phyloP scores from a whole-genome alignment of 306 rosid species.

The Begonia masoniana region DNA sequence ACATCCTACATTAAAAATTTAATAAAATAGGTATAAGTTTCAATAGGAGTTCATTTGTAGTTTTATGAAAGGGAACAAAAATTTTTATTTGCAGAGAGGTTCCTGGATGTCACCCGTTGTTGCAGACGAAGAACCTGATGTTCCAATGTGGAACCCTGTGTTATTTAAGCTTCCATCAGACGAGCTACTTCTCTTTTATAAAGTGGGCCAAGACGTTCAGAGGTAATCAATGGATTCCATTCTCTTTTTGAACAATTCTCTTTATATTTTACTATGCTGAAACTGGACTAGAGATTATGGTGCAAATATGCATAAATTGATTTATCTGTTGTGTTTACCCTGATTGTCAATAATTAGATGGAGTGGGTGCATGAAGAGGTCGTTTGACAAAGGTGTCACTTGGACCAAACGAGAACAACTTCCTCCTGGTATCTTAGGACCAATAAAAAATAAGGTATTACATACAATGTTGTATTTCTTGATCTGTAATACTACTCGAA shows the following conservation, averaged over 20 bases:
- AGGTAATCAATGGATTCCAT: slow-evolving; percentile 36
- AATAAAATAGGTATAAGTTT: too few relatives aligned
- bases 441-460: slow-evolving; percentile 83
- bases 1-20: too few relatives aligned
- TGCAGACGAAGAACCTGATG: slow-evolving; percentile 57
- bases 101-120: slow-evolving; percentile 54
- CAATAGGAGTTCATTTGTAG: background rate
- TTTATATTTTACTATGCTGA: too few relatives aligned
- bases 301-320: too few relatives aligned
- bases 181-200: slow-evolving; percentile 77
- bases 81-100: slow-evolving; percentile 42
- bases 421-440: slow-evolving; percentile 97
- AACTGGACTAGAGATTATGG: too few relatives aligned
- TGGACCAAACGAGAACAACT: slow-evolving; percentile 88
- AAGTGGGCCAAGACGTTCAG: slow-evolving; percentile 74
- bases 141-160: slow-evolving; percentile 96
- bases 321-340: too few relatives aligned
- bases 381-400: slow-evolving; percentile 64
- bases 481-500: background rate
- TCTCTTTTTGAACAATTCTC: background rate
- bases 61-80: background rate
- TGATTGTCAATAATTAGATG: slow-evolving; percentile 32
- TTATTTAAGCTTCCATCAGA: slow-evolving; percentile 77
- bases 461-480: background rate
- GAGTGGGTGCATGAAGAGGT: slow-evolving; percentile 86